A percentile compares a stretch with the other conserved stretches of the same genome.
These are phyloP conservation scores for Neolentinus lepideus DNA, from an alignment of 1,284 basidiomycete species.

Conservation along the genomic window DNA sequence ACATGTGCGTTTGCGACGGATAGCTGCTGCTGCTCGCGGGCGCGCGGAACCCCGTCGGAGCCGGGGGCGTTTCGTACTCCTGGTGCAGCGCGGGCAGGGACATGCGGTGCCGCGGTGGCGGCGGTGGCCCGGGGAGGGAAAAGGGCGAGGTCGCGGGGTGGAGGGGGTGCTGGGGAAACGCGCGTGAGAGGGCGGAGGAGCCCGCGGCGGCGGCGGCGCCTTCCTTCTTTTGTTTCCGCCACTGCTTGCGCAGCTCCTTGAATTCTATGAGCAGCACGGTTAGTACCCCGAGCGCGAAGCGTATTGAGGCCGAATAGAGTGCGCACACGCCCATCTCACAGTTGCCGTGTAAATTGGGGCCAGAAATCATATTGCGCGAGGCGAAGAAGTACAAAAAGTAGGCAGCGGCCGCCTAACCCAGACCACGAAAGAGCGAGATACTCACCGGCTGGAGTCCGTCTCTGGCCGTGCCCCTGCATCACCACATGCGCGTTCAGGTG, in stretches of 20 bases:
- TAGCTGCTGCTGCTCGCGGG: background rate
- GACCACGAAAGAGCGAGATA: constrained; percentile 12
- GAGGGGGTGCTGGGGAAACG: background rate
- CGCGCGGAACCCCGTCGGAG: background rate
- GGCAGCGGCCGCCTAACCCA: background rate
- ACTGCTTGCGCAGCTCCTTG: constrained; percentile 94
- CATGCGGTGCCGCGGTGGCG: background rate
- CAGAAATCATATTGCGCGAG: no score
- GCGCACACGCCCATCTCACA: no score
- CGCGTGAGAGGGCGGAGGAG: constrained; percentile 18
- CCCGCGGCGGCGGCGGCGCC: background rate
- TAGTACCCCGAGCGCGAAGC: constrained; percentile 1
- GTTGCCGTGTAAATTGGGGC: no score
- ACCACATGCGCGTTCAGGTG: constrained; percentile 90
- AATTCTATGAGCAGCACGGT: constrained; percentile 60
- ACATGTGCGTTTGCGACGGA: background rate
- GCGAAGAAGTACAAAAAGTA: background rate
- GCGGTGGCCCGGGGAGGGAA: background rate
- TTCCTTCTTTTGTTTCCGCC: constrained; percentile 88
- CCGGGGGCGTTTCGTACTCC: background rate
- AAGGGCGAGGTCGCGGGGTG: background rate
- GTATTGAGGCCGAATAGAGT: no score
- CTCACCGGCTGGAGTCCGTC: constrained; percentile 78
- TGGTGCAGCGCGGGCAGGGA: background rate
- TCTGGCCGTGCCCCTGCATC: constrained; percentile 87